These are phyloP conservation scores for Bjerkandera adusta DNA, from an alignment of 1,284 basidiomycete genomes.

Conservation along the genomic window DNA sequence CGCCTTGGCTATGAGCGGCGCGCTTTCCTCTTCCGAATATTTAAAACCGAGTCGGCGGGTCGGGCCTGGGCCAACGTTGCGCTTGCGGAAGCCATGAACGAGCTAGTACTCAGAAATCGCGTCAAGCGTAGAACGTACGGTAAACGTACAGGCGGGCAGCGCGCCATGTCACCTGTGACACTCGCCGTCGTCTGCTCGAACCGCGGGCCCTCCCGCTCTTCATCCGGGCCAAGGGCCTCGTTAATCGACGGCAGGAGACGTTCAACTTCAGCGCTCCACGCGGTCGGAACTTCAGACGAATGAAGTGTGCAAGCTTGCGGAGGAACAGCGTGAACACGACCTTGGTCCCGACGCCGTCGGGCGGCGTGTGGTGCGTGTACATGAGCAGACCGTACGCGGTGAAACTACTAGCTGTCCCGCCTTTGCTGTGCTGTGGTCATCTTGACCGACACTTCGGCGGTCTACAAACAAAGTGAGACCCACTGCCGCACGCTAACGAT, in stretches of 20 bases:
- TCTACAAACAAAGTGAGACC: too few relatives aligned
- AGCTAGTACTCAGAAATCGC: background rate
- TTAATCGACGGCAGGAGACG: background rate
- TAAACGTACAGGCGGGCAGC: background rate
- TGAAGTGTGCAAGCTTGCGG: background rate
- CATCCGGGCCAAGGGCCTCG: slow-evolving; percentile 1
- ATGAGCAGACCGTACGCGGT: slow-evolving; percentile 17
- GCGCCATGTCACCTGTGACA: slow-evolving; percentile 5
- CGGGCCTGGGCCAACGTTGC: background rate
- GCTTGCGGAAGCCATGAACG: background rate
- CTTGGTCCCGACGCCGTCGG: slow-evolving; percentile 19
- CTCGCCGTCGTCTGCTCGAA: slow-evolving; percentile 8
- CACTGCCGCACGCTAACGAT: too few relatives aligned
- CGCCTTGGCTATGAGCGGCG: background rate
- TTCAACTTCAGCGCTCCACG: background rate
- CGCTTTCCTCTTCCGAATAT: slow-evolving; percentile 10
- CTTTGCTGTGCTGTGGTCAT: too few relatives aligned
- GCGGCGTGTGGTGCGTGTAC: slow-evolving; percentile 18
- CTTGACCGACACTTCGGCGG: too few relatives aligned
- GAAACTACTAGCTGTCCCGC: too few relatives aligned
- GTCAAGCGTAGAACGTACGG: too few relatives aligned
- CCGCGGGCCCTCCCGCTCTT: slow-evolving; percentile 9
- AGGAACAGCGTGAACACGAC: slow-evolving; percentile 13
- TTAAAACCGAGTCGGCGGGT: background rate
- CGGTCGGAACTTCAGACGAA: background rate